Conservation (phyloP, 2,329 filamentous ascomycete genomes). For the Aspergillus novofumigatus region DNA sequence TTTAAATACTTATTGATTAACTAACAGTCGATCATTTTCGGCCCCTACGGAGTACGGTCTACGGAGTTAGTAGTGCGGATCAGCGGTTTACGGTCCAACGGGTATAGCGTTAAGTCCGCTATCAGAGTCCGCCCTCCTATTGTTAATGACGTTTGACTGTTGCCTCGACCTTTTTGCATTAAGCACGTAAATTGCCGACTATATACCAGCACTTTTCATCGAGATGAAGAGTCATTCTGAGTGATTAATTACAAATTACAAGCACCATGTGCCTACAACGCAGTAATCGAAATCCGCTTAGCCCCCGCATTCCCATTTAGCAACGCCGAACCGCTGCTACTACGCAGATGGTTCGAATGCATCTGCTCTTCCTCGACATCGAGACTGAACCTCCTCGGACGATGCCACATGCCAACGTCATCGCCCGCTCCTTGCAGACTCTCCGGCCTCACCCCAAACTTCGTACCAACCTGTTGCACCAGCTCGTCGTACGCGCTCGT, state of each 20-base stretch:
- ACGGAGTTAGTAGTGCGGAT: too few species aligned
- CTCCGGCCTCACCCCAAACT: slow-evolving; percentile 23
- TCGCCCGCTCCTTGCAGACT: slow-evolving; percentile 21
- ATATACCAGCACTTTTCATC: too few species aligned
- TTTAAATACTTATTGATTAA: too few species aligned
- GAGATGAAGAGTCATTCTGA: not conserved
- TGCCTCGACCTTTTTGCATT: too few species aligned
- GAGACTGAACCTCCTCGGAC: slow-evolving; percentile 30
- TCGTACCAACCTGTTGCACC: slow-evolving; percentile 23
- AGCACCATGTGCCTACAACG: slow-evolving; percentile 6
- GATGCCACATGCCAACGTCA: slow-evolving; percentile 29
- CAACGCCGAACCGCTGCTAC: slow-evolving; percentile 26
- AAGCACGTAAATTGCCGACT: too few species aligned
- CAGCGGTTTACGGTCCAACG: too few species aligned
- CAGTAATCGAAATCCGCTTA: slow-evolving; percentile 19
- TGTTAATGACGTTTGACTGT: too few species aligned
- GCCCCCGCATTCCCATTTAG: slow-evolving; percentile 23
- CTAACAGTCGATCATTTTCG: too few species aligned
- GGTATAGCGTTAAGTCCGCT: too few species aligned
- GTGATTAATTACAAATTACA: not conserved
- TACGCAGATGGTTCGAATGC: slow-evolving; percentile 29
- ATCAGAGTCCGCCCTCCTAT: too few species aligned
- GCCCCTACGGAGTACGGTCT: too few species aligned
- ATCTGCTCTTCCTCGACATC: slow-evolving; percentile 26
- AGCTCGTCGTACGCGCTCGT: slow-evolving; percentile 22